A percentile compares a stretch with the other conserved stretches of the same genome.
Evolutionary conservation across 169 alveolate genomes (phyloP).

Genomic region (Plasmodium chabaudi): DNA sequence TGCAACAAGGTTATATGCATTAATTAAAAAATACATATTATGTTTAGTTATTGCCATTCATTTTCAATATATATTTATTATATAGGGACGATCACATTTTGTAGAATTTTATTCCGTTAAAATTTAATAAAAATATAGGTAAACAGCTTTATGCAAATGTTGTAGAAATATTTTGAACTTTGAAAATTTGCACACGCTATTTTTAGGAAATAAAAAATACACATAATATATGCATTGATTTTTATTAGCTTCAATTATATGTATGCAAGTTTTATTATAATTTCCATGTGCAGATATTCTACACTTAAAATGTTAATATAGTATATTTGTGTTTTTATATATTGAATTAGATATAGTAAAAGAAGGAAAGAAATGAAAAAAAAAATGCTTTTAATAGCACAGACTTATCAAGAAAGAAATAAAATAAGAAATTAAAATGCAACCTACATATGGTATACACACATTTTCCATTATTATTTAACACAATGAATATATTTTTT

Average conservation of each 20-base stretch:
- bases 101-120: slow-evolving; percentile 14
- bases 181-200: slow-evolving; percentile 7
- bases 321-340: background rate
- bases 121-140: slow-evolving; percentile 21
- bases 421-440: too few species aligned
- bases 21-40: background rate
- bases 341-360: background rate
- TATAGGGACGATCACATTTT: slow-evolving; percentile 5
- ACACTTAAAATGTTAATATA: background rate
- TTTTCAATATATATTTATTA: background rate
- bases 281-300: background rate
- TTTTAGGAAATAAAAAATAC: slow-evolving; percentile 4
- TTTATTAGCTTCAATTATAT: slow-evolving; percentile 2
- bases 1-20: background rate
- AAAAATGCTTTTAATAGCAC: background rate
- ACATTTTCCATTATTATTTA: background rate
- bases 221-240: slow-evolving; percentile 10
- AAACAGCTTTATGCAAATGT: slow-evolving; percentile 27
- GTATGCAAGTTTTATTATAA: background rate
- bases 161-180: slow-evolving; percentile 69
- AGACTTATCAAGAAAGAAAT: background rate
- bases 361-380: background rate
- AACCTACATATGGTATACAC: background rate
- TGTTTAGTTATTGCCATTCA: slow-evolving; percentile 2
- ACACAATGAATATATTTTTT: background rate